Percentiles rank a stretch among this genome's conserved stretches.
Evolutionary conservation across 345 rosid species (phyloP).

Genomic region (Brassica incana): DNA sequence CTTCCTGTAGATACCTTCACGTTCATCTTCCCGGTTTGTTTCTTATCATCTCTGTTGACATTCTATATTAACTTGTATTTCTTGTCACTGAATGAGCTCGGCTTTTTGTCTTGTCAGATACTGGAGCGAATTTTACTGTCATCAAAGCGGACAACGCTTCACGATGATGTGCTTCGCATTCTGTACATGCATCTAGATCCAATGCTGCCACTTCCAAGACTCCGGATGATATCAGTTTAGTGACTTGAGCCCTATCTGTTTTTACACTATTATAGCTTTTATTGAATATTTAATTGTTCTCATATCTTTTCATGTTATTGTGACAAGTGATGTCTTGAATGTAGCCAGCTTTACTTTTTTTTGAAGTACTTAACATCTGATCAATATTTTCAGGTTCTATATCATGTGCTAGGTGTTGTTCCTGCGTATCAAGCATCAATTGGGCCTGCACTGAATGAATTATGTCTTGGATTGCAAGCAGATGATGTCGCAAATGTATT

Average conservation of each 20-base stretch:
- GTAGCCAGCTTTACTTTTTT: not conserved
- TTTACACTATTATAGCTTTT: conserved; percentile 11
- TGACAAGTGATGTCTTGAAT: not conserved
- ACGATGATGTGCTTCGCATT: conserved; percentile 80
- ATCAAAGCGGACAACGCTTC: conserved; percentile 79
- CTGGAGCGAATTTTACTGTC: conserved; percentile 78
- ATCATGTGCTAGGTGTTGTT: conserved; percentile 82
- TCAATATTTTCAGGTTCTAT: conserved; percentile 65
- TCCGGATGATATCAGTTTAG: conserved; percentile 85
- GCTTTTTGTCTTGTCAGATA: conserved; percentile 56
- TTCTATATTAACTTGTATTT: conserved; percentile 16
- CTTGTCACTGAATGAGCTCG: not conserved
- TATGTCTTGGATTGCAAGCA: conserved; percentile 88
- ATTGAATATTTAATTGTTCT: not conserved
- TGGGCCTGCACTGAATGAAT: conserved; percentile 86
- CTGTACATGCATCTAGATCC: conserved; percentile 90
- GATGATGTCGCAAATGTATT: conserved; percentile 84
- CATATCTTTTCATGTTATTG: not conserved
- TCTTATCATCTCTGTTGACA: not conserved
- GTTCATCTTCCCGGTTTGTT: conserved; percentile 86
- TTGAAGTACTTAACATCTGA: conserved; percentile 5
- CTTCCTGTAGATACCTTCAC: conserved; percentile 96
- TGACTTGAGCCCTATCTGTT: conserved; percentile 30
- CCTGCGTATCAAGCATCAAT: conserved; percentile 82
- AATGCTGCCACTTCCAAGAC: conserved; percentile 87